A percentile compares a stretch with the other conserved stretches of the same genome.
Conservation (phyloP, 495 filamentous ascomycete species). For the Podospora sp. region DNA sequence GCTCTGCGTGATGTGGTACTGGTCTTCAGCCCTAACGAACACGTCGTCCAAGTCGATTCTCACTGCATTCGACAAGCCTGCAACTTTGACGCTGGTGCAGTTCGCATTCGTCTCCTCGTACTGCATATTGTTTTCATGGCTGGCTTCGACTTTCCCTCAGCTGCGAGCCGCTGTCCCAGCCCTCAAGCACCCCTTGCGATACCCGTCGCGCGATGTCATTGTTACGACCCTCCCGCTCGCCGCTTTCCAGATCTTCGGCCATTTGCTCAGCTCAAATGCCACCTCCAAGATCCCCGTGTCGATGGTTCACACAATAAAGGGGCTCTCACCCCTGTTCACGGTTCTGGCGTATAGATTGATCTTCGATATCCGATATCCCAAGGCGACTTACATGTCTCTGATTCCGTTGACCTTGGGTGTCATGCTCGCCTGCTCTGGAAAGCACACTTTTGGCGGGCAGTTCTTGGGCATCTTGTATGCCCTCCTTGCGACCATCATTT, state of each 20-base stretch:
- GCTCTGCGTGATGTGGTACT: conserved; percentile 88
- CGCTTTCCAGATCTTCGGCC: conserved; percentile 88
- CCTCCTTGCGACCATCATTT: conserved; percentile 83
- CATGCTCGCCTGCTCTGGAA: conserved; percentile 90
- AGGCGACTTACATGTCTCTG: conserved; percentile 87
- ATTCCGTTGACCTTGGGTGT: conserved; percentile 90
- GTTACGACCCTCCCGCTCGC: conserved; percentile 85
- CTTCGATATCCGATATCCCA: conserved; percentile 84
- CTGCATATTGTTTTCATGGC: conserved; percentile 76
- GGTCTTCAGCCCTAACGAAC: conserved; percentile 92
- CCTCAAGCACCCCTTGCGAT: conserved; percentile 77
- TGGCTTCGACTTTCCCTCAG: conserved; percentile 68
- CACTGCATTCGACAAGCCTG: conserved; percentile 86
- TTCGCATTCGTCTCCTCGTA: conserved; percentile 90
- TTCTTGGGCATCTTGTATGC: conserved; percentile 86
- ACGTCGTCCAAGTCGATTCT: conserved; percentile 97
- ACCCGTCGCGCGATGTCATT: conserved; percentile 82
- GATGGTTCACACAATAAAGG: conserved; percentile 98
- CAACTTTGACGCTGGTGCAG: conserved; percentile 92
- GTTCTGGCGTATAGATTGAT: conserved; percentile 89
- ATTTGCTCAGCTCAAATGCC: conserved; percentile 89
- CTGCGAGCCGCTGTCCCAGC: conserved; percentile 72
- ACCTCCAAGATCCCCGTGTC: conserved; percentile 95
- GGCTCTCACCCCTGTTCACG: conserved; percentile 95
- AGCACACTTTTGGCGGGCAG: conserved; percentile 72